Base-by-base conservation (phyloP, 2,329 filamentous ascomycete genomes). In the Macrophomina tecta region DNA sequence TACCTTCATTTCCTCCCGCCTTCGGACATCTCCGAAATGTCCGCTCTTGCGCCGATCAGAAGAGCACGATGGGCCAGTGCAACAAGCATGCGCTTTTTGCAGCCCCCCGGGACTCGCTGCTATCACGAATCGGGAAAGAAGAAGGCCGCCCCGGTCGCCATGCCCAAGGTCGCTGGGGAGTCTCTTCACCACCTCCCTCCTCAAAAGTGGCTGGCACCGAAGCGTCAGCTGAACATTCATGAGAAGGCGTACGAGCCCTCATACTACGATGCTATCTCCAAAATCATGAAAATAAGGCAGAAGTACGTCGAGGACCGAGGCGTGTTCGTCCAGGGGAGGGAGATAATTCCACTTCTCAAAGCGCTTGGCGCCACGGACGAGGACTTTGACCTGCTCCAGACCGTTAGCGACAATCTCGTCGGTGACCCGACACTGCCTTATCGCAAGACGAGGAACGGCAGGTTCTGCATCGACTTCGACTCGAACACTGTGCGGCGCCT, bases 401-500 rank as follows among this genome's bases (percentile, higher is more conserved):
- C 48, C 9, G 48, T 51, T 51, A 51, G 48, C 23, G 48, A 51
- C 23, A 51, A 30, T 30, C 48, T 51, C 23, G 18, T 28, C 48
- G 18, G 18, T 51, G 48, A 51, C 18, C 48, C 48, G 5, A 51
- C 48, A 23, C 48, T 51, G 48, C 48, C 48, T 30, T 51, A 28
- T 30, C 48, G 48, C 48, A 51, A 51, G 48, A 28, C 48, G 18
- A 51, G 48, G 23, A 51, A 51, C 23, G 23, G 48, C 48, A 30
- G 48, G 48, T 51, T 51, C 48, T 51, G 48, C 48, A 12, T 51
- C 48, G 48, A 51, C 48, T 51, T 51, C 48, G 48, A 51, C 14
- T 28, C 48, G 48, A 51, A 30, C 18, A 64, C 64, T 7, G 53
- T 77, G 18, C 70, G 72, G n/a, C 71, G 74, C 1, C 72, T 75